A percentile compares a stretch with the other conserved stretches of the same genome.
Evolutionary conservation across 148 eudicot species (phyloP).

Genomic region (Heliosperma pusillum): DNA sequence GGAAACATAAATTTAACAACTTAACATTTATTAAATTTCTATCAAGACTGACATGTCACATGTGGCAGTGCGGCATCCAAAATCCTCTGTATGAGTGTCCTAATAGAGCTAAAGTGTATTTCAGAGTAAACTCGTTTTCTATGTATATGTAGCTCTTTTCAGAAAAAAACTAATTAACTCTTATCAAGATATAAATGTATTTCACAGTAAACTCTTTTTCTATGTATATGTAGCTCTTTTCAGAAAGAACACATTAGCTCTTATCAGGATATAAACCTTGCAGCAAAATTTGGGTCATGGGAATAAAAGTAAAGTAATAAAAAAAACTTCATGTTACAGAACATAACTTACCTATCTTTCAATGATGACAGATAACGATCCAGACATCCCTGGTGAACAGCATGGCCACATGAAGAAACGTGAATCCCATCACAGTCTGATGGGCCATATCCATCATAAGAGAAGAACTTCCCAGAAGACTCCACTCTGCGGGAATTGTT

Average conservation of each 20-base stretch:
- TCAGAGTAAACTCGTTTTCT: neutral
- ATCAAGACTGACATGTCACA: neutral
- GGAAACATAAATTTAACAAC: neutral
- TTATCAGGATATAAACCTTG: neutral
- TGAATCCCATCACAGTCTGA: conserved; percentile 75
- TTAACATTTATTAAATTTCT: neutral
- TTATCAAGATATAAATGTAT: too few species aligned
- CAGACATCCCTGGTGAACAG: conserved; percentile 94
- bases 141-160: neutral
- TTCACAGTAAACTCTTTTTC: neutral
- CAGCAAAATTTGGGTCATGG: neutral
- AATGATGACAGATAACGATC: conserved; percentile 87
- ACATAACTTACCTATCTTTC: conserved; percentile 61
- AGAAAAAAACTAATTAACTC: too few species aligned
- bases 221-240: neutral
- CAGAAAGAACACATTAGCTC: neutral
- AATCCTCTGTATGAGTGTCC: neutral
- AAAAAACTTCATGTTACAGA: neutral
- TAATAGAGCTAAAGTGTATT: neutral
- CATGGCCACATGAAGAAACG: conserved; percentile 97
- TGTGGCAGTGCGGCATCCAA: conserved; percentile 6
- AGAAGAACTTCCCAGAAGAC: conserved; percentile 27
- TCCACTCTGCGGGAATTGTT: conserved; percentile 31
- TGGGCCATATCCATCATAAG: conserved; percentile 65
- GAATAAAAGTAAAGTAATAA: neutral